Conservation (phyloP, 805 yeast genomes). For the Scheffersomyces stipitis region DNA sequence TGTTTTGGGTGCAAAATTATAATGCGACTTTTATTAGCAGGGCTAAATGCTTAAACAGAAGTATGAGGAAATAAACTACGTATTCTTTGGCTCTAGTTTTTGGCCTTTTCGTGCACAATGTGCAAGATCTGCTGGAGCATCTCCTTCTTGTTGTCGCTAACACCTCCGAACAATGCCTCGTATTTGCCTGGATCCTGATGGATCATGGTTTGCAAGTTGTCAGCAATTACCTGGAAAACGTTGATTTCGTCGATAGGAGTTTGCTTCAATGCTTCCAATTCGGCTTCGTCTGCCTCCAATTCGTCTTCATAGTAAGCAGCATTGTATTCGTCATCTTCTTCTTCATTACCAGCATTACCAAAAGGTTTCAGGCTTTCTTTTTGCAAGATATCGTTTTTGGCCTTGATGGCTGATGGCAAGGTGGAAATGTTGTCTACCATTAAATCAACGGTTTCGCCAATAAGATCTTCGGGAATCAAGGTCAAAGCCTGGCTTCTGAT, state of each 20-base stretch:
- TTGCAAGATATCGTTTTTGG: slow-evolving; percentile 44
- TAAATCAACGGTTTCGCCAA: slow-evolving; percentile 39
- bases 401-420: slow-evolving; percentile 50
- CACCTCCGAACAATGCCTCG: slow-evolving; percentile 44
- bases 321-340: slow-evolving; percentile 31
- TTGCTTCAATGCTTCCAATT: slow-evolving; percentile 78
- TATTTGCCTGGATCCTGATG: slow-evolving; percentile 48
- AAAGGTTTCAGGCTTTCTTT: slow-evolving; percentile 36
- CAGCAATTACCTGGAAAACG: slow-evolving; percentile 65
- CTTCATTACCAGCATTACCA: slow-evolving; percentile 18
- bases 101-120: not conserved
- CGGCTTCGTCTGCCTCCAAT: slow-evolving; percentile 64
- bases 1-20: too few species aligned
- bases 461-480: slow-evolving; percentile 32
- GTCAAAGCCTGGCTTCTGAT: slow-evolving; percentile 30
- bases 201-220: slow-evolving; percentile 50
- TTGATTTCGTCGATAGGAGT: slow-evolving; percentile 79
- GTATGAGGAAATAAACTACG: too few species aligned
- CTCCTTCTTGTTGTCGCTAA: slow-evolving; percentile 35
- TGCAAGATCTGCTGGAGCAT: slow-evolving; percentile 23
- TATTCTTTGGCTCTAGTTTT: too few species aligned
- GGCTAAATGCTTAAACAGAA: too few species aligned
- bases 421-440: slow-evolving; percentile 42
- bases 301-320: slow-evolving; percentile 25
- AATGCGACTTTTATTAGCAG: too few species aligned